phyloP scores from a whole-genome alignment of 306 rosid species.

The Castanea crenata region DNA sequence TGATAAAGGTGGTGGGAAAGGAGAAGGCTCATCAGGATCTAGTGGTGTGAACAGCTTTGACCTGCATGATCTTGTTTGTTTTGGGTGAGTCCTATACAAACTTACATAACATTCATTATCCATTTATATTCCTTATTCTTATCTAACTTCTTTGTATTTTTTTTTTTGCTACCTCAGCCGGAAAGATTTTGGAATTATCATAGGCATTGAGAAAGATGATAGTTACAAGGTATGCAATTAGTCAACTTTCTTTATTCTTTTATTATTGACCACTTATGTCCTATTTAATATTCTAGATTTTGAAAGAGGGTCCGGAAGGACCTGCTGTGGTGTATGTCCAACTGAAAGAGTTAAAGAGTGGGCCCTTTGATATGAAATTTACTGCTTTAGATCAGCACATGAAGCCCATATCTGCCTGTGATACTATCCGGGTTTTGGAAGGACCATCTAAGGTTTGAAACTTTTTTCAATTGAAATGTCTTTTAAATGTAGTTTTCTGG shows the following conservation, averaged over 20 bases:
- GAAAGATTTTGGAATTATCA: conserved; percentile 83
- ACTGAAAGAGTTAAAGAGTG: conserved; percentile 55
- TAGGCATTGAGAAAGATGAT: conserved; percentile 80
- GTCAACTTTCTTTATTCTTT: neutral
- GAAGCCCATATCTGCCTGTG: conserved; percentile 66
- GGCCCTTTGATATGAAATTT: conserved; percentile 63
- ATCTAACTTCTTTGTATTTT: conserved; percentile 1
- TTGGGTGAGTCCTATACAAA: conserved; percentile 61
- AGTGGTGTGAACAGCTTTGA: conserved; percentile 47
- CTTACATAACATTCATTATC: conserved; percentile 19
- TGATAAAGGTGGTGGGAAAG: conserved; percentile 66
- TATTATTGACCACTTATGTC: neutral
- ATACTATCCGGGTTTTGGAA: conserved; percentile 65
- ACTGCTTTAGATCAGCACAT: conserved; percentile 64
- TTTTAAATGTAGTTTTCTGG: neutral
- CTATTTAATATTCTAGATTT: conserved; percentile 47
- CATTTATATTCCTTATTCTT: neutral
- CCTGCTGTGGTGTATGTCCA: conserved; percentile 53
- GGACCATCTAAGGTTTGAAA: conserved; percentile 73
- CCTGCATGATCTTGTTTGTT: conserved; percentile 75
- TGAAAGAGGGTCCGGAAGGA: conserved; percentile 70
- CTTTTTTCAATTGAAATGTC: neutral
- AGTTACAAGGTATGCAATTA: conserved; percentile 65
- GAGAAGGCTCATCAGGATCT: conserved; percentile 65
- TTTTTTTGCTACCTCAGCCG: conserved; percentile 51